Evolutionary conservation across 768 basidiomycete genomes (phyloP), one percentile per base, ranked within the genome.

Genomic region (Trametes punicea): DNA sequence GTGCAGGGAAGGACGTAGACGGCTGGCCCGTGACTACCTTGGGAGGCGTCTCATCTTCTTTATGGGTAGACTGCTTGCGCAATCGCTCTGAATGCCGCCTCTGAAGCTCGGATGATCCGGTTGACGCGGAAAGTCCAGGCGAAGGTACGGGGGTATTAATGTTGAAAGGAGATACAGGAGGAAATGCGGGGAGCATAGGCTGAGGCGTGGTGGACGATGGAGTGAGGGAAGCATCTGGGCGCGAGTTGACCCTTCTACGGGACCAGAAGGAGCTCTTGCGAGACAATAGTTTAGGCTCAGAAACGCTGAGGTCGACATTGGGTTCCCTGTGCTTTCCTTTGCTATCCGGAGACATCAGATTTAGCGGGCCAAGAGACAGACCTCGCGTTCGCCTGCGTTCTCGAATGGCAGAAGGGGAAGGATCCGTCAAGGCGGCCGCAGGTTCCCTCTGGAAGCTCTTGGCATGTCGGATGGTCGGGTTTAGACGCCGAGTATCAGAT

Each of bases 221-320:
- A 50, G 66, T 55, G 45, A 70, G 65, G 67, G 65, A 18, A 27
- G 67, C 10, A 9, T 65, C 56, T 2, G 64, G 54, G 2, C 59
- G 65, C 8, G 68, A 65, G 21, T 67, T 60, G 15, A 68, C 57
- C 55, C 80, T 76, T 70, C 75, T 83, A 56, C 81, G 78, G 1
- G 68, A 69, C 86, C 87, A 89, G 63, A 88, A 88, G 6, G 88
- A 89, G 9, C 82, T 64, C 66, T 81, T 82, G 47, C 85, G 80
- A 10, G 77, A 70, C 29, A 85, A 59, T 4, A 74, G 63, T 36
- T 76, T 79, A 6, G 76, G 67, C 18, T 70, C 58, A 6, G 67
- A 68, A 5, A 70, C 55, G 25, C 48, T 58, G 26, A 62, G 36
- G 60, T 68, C 57, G 18, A 57, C 62, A 36, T 69, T 71, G 18